Base-by-base conservation (phyloP, 1,284 basidiomycete genomes). In the Moesziomyces sp. region DNA sequence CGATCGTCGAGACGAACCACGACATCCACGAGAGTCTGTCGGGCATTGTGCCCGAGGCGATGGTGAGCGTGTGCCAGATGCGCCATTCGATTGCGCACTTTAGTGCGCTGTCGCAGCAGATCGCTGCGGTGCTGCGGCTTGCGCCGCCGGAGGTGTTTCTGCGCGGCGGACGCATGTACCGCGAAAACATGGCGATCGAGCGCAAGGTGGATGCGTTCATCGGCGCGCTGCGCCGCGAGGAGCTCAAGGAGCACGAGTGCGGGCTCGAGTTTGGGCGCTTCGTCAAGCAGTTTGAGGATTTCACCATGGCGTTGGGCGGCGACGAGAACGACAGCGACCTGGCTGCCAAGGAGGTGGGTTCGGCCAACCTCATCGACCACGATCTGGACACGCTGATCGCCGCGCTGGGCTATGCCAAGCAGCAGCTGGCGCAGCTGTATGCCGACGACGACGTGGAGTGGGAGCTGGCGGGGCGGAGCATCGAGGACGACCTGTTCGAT, bases 191-290 rank as follows among this genome's bases (percentile, higher is more conserved):
- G 42, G 88, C 89, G 0, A 89, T 97, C 83, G 96, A 99, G 86
- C 92, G 91, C 83, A 89, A 92, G 44, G 89, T 99, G 55, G 94
- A 99, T 80, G 90, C 91, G 85, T 96, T 96, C 84, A 89, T 98
- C 62, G 91, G 92, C 54, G 87, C 91, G 34, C 86, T 97, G 14
- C 88, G 92, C 48, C 87, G 90, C 46, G 93, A 97, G 74, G 94
- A 94, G 84, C 93, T 99, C 86, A 89, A 91, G 46, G 95, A 96
- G 85, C 88, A 90, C 85, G 94, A 97, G 76, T 97, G 94, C 84
- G 93, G 92, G 16, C 90, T 88, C 74, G 95, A 97, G 79, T 88
- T 97, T 48, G 87, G 88, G 90, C 86, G 93, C 13, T 74, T 81
- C 40, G 72, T 77, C 47, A 70, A 75, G 44, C 74, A 76, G 52